Evolutionary conservation across 768 basidiomycete genomes (phyloP).

Genomic region (Podaxis sp.): DNA sequence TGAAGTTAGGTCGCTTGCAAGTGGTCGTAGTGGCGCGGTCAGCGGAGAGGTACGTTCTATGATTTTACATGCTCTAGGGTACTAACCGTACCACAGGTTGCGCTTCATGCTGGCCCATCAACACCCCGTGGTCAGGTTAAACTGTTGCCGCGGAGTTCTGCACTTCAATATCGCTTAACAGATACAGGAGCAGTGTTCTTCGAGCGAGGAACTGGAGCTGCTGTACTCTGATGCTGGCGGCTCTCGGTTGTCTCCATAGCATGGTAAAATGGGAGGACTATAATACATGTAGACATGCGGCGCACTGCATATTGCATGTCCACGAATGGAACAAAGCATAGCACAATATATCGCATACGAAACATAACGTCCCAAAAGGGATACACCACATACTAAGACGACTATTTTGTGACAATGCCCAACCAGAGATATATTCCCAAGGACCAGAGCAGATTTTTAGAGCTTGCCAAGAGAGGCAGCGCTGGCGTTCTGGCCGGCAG

Average conservation of each 20-base stretch:
- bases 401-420: background rate
- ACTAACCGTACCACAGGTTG: slow-evolving; percentile 38
- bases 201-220: slow-evolving; percentile 66
- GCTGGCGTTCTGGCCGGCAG: slow-evolving; percentile 65
- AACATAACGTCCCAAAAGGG: background rate
- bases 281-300: slow-evolving; percentile 6
- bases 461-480: slow-evolving; percentile 63
- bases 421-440: background rate
- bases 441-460: slow-evolving; percentile 31
- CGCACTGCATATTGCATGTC: slow-evolving; percentile 7
- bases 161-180: slow-evolving; percentile 70
- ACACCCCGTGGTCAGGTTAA: slow-evolving; percentile 28
- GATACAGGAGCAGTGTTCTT: slow-evolving; percentile 69
- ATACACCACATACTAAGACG: slow-evolving; percentile 8
- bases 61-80: background rate
- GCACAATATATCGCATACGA: slow-evolving; percentile 6
- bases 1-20: slow-evolving; percentile 68
- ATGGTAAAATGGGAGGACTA: background rate
- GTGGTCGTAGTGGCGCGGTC: slow-evolving; percentile 74
- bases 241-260: background rate
- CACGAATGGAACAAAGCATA: slow-evolving; percentile 2
- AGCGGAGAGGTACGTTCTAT: slow-evolving; percentile 62
- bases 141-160: slow-evolving; percentile 48
- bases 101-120: slow-evolving; percentile 57
- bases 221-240: slow-evolving; percentile 44